A percentile compares a stretch with the other conserved stretches of the same genome.
phyloP scores from a whole-genome alignment of 371 early-diverging fungal species.

The Rhizomucor miehei region DNA sequence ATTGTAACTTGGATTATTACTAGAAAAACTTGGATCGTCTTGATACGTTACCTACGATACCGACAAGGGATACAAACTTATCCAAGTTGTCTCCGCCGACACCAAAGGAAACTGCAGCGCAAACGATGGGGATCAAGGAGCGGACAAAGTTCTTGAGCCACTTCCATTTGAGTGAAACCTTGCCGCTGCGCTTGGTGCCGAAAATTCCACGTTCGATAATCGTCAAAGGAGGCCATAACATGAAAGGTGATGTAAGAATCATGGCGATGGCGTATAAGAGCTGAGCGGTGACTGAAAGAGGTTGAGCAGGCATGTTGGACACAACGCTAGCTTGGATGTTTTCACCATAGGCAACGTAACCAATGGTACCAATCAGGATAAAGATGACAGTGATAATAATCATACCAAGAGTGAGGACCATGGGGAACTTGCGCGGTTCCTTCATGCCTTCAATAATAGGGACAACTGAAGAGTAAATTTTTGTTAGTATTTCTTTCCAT shows the following conservation, averaged over 20 bases:
- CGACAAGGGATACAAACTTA: slow-evolving; percentile 70
- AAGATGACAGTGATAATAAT: slow-evolving; percentile 60
- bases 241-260: slow-evolving; percentile 74
- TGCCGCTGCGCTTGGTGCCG: slow-evolving; percentile 34
- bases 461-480: slow-evolving; percentile 25
- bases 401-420: slow-evolving; percentile 60
- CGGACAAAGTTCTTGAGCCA: slow-evolving; percentile 68
- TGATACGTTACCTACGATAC: slow-evolving; percentile 16
- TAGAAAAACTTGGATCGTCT: too few relatives aligned
- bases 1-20: too few relatives aligned
- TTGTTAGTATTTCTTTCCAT: background rate
- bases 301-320: slow-evolving; percentile 58
- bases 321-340: slow-evolving; percentile 68
- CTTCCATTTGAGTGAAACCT: slow-evolving; percentile 40
- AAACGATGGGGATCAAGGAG: slow-evolving; percentile 44
- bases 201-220: slow-evolving; percentile 64
- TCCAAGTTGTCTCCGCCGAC: slow-evolving; percentile 62
- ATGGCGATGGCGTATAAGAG: slow-evolving; percentile 77
- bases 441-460: slow-evolving; percentile 64
- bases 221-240: slow-evolving; percentile 70
- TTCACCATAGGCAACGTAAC: slow-evolving; percentile 73
- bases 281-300: slow-evolving; percentile 57
- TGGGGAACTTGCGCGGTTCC: slow-evolving; percentile 59
- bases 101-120: slow-evolving; percentile 61
- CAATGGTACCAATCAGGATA: slow-evolving; percentile 63